Conservation (phyloP, 805 yeast species). For the Blastobotrys americana region DNA sequence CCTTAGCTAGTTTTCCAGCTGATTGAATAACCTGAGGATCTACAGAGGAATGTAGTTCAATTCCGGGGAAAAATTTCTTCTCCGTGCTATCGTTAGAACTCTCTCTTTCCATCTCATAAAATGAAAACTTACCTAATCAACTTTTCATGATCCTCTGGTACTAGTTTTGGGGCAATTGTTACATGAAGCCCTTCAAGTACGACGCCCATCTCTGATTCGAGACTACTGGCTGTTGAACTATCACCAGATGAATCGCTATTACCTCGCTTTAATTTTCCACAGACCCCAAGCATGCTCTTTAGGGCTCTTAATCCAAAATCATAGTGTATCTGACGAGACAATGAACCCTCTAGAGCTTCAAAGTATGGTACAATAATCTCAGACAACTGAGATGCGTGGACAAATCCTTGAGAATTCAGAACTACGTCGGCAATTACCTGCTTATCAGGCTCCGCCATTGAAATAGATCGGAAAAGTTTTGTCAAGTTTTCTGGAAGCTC, state of each 20-base stretch:
- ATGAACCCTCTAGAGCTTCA: conserved; percentile 31
- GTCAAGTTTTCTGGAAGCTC: conserved; percentile 79
- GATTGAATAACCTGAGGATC: conserved; percentile 25
- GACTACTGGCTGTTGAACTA: background rate
- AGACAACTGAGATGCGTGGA: conserved; percentile 40
- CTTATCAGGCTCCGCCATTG: conserved; percentile 67
- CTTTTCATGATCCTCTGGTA: conserved; percentile 42
- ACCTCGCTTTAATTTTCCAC: conserved; percentile 43
- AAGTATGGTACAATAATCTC: conserved; percentile 49
- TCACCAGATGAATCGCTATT: conserved; percentile 8
- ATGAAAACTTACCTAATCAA: conserved; percentile 26
- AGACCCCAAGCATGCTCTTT: conserved; percentile 54
- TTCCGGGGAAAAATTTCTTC: conserved; percentile 16
- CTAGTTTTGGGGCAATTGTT: conserved; percentile 61
- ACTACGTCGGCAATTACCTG: conserved; percentile 61
- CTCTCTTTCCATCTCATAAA: background rate
- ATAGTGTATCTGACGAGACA: conserved; percentile 63
- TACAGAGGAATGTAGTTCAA: conserved; percentile 20
- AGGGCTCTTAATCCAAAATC: conserved; percentile 86
- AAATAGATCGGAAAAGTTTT: conserved; percentile 65
- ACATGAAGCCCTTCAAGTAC: conserved; percentile 50
- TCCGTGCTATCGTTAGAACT: conserved; percentile 15
- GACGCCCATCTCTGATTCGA: conserved; percentile 19
- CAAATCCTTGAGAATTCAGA: conserved; percentile 67
- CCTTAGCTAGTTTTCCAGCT: conserved; percentile 24